phyloP scores from a whole-genome alignment of 495 filamentous ascomycete species.

The Penicillium chermesinum region DNA sequence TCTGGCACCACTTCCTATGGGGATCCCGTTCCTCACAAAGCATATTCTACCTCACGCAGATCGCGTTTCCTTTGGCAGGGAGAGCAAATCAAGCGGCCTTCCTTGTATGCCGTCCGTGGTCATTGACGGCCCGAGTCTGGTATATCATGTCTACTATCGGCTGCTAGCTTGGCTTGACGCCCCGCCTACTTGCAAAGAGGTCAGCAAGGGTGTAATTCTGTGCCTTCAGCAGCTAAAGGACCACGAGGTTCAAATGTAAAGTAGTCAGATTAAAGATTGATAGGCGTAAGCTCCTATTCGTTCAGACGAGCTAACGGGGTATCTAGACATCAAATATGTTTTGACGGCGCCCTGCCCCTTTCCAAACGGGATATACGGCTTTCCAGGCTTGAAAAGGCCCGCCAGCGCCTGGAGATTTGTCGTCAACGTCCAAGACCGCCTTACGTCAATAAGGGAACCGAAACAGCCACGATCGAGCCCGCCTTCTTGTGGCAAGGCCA shows the following conservation, averaged over 20 bases:
- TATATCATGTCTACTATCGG: constrained; percentile 61
- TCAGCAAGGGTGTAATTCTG: constrained; percentile 53
- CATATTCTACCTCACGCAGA: constrained; percentile 55
- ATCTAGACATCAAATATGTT: constrained; percentile 54
- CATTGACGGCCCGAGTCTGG: constrained; percentile 73
- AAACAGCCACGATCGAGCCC: constrained; percentile 7
- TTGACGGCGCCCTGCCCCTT: constrained; percentile 69
- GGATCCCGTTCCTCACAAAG: constrained; percentile 59
- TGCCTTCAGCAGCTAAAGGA: constrained; percentile 54
- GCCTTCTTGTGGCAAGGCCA: constrained; percentile 24
- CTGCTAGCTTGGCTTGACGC: constrained; percentile 47
- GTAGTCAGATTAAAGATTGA: background rate
- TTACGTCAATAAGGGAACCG: constrained; percentile 2
- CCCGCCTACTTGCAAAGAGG: constrained; percentile 55
- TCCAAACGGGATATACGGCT: constrained; percentile 51
- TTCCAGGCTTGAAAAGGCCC: constrained; percentile 42
- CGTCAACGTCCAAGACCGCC: constrained; percentile 10
- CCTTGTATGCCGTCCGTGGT: constrained; percentile 40
- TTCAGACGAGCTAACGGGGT: too few species aligned
- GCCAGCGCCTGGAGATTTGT: constrained; percentile 36
- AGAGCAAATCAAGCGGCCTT: background rate
- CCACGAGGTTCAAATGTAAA: constrained; percentile 56
- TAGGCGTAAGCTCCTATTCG: too few species aligned
- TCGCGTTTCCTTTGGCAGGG: constrained; percentile 32
- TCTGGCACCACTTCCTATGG: constrained; percentile 58